Base-by-base conservation (phyloP, 164 flowering plant species). In the Dillenia turbinata region DNA sequence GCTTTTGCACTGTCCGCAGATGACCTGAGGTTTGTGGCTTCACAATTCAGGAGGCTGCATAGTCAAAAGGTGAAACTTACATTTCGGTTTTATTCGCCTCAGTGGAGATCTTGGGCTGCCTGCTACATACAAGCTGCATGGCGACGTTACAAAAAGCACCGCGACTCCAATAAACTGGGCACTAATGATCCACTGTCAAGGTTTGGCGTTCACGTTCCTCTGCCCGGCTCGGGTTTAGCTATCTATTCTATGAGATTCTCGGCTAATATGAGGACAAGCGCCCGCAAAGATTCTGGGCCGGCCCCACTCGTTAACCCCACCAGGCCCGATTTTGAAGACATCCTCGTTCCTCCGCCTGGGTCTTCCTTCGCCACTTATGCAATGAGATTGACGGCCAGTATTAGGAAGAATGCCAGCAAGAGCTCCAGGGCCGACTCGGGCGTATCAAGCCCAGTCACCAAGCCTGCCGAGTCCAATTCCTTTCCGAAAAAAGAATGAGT, bases 71-170 rank as follows among this genome's bases (percentile, higher is more conserved):
- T 93, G 1, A 73, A 90, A 44, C 90, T 87, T 70, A 88, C 79
- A 77, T 88, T 93, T 70, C 66, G 96, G 57, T 90, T 90, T 78
- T 85, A 90, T 65, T 87, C 96, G 0, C 92, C 87, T 66, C 98
- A 93, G 44, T 93, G 98, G 98, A 71, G 98, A 12, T 74, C 89
- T 1, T 93, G 98, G 98, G 89, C 96, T n/a, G 96, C 96, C 0
- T 85, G 97, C 62, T 93, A 79, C 64, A 69, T 93, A 14, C 98
- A 93, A 61, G 92, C 89, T 2, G 96, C 97, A 0, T 93, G 96
- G 94, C 69, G 97, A 2, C 66, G 98, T 61, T 71, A 62, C 62
- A 83, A 79, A 73, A 82, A 64, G 54, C 64, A 86, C 57, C 22
- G 22, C 22, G 22, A 19, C 22, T 1, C 22, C 22, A 19, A 19